Evolutionary conservation across 2,329 filamentous ascomycete species (phyloP), one percentile per base, ranked within the genome.

Genomic region (Xylariaceae sp.): DNA sequence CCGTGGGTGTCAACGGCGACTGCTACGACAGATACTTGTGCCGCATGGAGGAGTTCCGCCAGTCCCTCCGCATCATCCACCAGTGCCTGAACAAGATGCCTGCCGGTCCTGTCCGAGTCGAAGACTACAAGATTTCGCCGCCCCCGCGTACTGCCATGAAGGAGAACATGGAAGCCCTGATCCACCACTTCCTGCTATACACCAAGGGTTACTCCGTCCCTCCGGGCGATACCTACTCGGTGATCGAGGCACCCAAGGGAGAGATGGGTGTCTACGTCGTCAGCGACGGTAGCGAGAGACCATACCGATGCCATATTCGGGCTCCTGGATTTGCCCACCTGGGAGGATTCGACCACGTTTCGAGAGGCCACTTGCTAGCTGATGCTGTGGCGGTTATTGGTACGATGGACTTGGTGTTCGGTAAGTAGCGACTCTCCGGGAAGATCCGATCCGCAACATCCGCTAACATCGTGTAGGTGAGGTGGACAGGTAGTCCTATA

Each of bases 51-150:
- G 92, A 98, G 68, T 98, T 98, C 78, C 80, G 92, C 47, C 93
- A 98, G 66, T 94, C 87, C 16, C 82, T 98, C 42, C 84, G 92
- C 54, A 98, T 98, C 64, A 95, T 98, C 58, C 82, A 94, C 72
- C 93, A 98, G 66, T 98, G 93, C 64, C 69, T 98, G 51, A 96
- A 98, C 75, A 87, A 98, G 72, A 98, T 98, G 86, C 90, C 93
- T 31, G 75, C 85, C 31, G 92, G 92, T 18, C 92, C 92, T 33
- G 77, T 96, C 57, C 84, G 90, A 49, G 87, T 95, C 26, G 92
- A 98, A 66, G 92, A 98, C 65, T 98, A 96, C 79, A 98, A 98
- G 77, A 77, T 98, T 55, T 83, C 86, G 3, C 92, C 92, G 15
- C 92, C 92, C 42, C 93, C 92, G n/a, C 81, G 92, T 56, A 74